Base-by-base conservation (phyloP, 805 yeast genomes). In the Lachancea sp. region DNA sequence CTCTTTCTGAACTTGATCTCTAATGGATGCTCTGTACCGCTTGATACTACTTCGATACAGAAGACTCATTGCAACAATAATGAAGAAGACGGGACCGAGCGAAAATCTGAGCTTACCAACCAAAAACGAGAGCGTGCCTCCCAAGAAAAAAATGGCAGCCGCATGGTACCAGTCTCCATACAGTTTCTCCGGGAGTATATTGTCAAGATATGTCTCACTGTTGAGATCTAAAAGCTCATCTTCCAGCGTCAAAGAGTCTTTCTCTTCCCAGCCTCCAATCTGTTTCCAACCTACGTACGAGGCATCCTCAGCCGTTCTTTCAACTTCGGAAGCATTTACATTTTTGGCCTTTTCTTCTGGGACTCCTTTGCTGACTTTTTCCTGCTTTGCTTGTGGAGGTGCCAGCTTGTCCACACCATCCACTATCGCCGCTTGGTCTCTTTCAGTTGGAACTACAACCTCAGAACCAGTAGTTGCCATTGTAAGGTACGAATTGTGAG, bases 101-200 rank as follows among this genome's bases (percentile, higher is more conserved):
- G 88, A 77, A 51, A 89, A 80, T 34, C 77, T 71, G 48, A 83
- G 74, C 64, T 80, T 75, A 8, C 97, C 99, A 29, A 85, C 52
- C 2, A 80, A 50, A 80, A 90, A 89, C 3, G 95, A 84, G 12
- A 83, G 58, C 11, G 83, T 58, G 0, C 83, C 88, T 5, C 83
- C 87, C 17, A 73, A 59, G 22, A 83, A 68, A 43, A 87, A 66
- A 26, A 80, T 71, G 0, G 76, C 96, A n/a, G 81, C 80, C 38
- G 82, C 80, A 61, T 92, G 97, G 58, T 82, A 92, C 98, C 98
- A 92, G 58, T 92, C 97, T 39, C 98, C 98, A 53, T 83, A 85
- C 12, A 77, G 74, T 26, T 65, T 69, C 21, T 85, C 82, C 6
- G 94, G 94, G 40, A 92, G 65, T 53, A 80, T 75, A 43, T 75